Percentiles rank a stretch among this genome's conserved stretches.
Evolutionary conservation across 768 basidiomycete species (phyloP).

Genomic region (Tremella yokohamensis): DNA sequence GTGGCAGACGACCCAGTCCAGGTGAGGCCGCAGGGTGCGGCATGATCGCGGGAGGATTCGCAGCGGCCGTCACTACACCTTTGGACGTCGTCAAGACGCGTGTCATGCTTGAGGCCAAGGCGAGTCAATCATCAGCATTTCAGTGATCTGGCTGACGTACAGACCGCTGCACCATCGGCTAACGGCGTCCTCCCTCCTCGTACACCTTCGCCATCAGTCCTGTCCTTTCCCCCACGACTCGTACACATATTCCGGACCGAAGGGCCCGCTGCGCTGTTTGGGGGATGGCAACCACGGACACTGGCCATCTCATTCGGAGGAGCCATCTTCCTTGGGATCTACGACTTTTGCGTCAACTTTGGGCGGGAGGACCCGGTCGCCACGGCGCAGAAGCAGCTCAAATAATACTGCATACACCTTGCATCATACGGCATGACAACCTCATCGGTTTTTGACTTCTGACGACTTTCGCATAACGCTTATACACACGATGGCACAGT

Average conservation of each 20-base stretch:
- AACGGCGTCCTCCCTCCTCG: slow-evolving; percentile 4
- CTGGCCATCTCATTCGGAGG: slow-evolving; percentile 96
- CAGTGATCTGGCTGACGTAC: background rate
- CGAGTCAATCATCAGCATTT: slow-evolving; percentile 51
- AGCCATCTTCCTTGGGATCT: slow-evolving; percentile 94
- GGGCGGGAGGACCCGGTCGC: slow-evolving; percentile 2
- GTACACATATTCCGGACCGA: slow-evolving; percentile 66
- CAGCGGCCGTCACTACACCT: slow-evolving; percentile 86
- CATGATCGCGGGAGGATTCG: slow-evolving; percentile 81
- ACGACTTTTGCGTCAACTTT: slow-evolving; percentile 58
- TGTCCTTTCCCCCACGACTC: slow-evolving; percentile 62
- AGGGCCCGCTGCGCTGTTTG: slow-evolving; percentile 71
- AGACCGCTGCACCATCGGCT: background rate
- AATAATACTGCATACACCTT: background rate
- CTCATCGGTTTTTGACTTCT: no score
- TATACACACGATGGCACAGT: no score
- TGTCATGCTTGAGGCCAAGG: slow-evolving; percentile 88
- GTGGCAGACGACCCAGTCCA: slow-evolving; percentile 56
- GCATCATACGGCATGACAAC: background rate
- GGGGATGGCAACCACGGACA: slow-evolving; percentile 84
- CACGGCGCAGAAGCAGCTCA: background rate
- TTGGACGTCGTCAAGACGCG: slow-evolving; percentile 95
- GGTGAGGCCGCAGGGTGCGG: slow-evolving; percentile 71
- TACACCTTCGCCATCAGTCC: slow-evolving; percentile 46
- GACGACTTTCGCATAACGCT: no score